A percentile compares a stretch with the other conserved stretches of the same genome.
phyloP scores from a whole-genome alignment of 192 early-diverging fungal species.

The Coemansia biformis region DNA sequence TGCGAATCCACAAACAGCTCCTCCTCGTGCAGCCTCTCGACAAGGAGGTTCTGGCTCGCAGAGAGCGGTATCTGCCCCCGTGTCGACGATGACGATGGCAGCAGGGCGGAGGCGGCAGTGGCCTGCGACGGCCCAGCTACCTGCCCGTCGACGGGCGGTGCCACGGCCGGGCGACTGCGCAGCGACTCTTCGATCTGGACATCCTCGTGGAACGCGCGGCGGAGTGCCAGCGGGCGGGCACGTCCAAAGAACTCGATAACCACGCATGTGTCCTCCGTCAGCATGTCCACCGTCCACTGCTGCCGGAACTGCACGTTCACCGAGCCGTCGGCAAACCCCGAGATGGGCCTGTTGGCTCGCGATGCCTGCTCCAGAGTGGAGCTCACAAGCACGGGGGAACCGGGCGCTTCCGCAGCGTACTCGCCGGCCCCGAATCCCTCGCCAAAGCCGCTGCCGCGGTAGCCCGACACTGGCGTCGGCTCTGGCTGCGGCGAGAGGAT shows the following conservation, averaged over 20 bases:
- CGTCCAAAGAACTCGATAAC: slow-evolving; percentile 40
- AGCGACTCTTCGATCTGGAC: slow-evolving; percentile 34
- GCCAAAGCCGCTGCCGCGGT: neutral
- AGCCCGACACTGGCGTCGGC: neutral
- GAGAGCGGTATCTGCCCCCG: no score
- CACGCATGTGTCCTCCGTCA: slow-evolving; percentile 24
- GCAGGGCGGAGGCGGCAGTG: no score
- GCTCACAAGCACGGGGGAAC: slow-evolving; percentile 13
- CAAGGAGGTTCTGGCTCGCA: slow-evolving; percentile 30
- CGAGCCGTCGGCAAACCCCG: slow-evolving; percentile 36
- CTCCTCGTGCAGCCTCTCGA: slow-evolving; percentile 51
- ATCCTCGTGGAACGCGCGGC: slow-evolving; percentile 46
- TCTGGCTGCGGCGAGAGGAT: neutral
- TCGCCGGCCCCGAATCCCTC: neutral
- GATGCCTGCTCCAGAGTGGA: slow-evolving; percentile 13
- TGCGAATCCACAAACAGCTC: slow-evolving; percentile 60
- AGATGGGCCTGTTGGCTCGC: slow-evolving; percentile 13
- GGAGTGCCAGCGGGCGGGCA: slow-evolving; percentile 22
- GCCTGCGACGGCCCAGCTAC: no score
- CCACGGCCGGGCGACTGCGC: slow-evolving; percentile 1
- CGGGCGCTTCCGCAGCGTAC: no score
- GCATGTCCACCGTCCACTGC: slow-evolving; percentile 31
- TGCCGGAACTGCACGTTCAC: slow-evolving; percentile 38
- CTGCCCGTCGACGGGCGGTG: no score
- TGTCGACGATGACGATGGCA: no score